These are phyloP conservation scores for Bodo saltans DNA, from an alignment of 78 protist species.

Conservation along the genomic window DNA sequence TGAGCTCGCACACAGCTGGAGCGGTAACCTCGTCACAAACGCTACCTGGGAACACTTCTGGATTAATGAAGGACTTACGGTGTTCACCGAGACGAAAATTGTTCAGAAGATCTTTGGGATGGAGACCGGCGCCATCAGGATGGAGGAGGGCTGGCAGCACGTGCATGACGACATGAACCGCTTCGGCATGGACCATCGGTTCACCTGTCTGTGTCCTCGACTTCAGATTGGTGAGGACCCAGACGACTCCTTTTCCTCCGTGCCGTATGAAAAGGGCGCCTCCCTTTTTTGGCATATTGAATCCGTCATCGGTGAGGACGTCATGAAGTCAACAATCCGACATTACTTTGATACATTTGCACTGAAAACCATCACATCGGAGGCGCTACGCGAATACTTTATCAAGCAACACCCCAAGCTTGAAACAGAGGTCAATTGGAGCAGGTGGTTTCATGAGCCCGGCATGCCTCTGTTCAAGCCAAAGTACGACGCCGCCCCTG, in stretches of 20 bases:
- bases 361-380: slow-evolving; percentile 2
- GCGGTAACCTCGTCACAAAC: slow-evolving; percentile 38
- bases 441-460: slow-evolving; percentile 6
- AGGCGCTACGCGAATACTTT: not conserved
- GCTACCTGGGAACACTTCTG: slow-evolving; percentile 42
- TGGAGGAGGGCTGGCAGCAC: slow-evolving; percentile 1
- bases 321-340: not conserved
- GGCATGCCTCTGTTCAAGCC: slow-evolving; percentile 33
- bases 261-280: slow-evolving; percentile 48
- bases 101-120: not conserved
- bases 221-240: slow-evolving; percentile 36
- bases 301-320: slow-evolving; percentile 31
- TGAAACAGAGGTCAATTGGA: not conserved
- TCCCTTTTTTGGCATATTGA: slow-evolving; percentile 17
- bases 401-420: not conserved
- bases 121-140: not conserved
- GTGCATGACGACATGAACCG: not conserved
- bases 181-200: slow-evolving; percentile 1
- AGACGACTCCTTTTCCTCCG: slow-evolving; percentile 37
- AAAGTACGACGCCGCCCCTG: not conserved
- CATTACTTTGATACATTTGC: slow-evolving; percentile 8
- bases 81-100: slow-evolving; percentile 31
- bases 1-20: slow-evolving; percentile 43
- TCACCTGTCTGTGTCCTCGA: not conserved
- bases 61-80: slow-evolving; percentile 39